Percentiles rank a stretch among this genome's conserved stretches.
phyloP scores from a whole-genome alignment of 306 rosid genomes.

The Citrullus colocynthis region DNA sequence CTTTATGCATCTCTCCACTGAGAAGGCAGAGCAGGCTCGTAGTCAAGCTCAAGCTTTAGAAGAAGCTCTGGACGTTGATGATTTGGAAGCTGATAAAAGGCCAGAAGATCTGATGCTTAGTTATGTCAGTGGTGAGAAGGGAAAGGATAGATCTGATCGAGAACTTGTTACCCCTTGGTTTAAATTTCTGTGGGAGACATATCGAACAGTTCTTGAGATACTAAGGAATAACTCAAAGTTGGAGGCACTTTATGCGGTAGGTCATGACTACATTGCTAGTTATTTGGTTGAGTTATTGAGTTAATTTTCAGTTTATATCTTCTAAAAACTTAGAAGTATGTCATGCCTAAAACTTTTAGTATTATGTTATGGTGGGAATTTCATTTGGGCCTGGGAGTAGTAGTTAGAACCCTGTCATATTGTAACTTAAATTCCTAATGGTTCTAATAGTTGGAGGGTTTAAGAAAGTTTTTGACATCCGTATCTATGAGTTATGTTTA shows the following conservation, averaged over 20 bases:
- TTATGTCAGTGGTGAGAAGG: slow-evolving; percentile 94
- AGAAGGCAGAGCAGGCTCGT: slow-evolving; percentile 97
- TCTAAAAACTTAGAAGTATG: not conserved
- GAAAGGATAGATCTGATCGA: slow-evolving; percentile 86
- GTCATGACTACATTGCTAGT: not conserved
- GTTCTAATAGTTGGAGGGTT: not conserved
- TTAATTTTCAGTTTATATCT: not conserved
- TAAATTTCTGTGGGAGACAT: slow-evolving; percentile 94
- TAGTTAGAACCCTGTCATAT: not conserved
- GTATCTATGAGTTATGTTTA: not conserved
- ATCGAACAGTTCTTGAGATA: slow-evolving; percentile 89
- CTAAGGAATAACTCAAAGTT: slow-evolving; percentile 82
- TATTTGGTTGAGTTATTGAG: not conserved
- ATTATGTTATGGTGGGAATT: not conserved
- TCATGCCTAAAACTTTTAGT: too few species aligned
- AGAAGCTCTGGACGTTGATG: slow-evolving; percentile 95
- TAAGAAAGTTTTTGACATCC: not conserved
- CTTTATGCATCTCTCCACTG: slow-evolving; percentile 91
- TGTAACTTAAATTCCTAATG: not conserved
- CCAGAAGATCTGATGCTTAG: slow-evolving; percentile 94
- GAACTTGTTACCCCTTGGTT: slow-evolving; percentile 98
- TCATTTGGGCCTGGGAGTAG: not conserved
- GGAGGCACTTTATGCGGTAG: slow-evolving; percentile 95
- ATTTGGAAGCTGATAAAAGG: slow-evolving; percentile 90
- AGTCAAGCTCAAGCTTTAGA: slow-evolving; percentile 87